Base-by-base conservation (phyloP, 345 rosid species). In the Moricandia arvensis region DNA sequence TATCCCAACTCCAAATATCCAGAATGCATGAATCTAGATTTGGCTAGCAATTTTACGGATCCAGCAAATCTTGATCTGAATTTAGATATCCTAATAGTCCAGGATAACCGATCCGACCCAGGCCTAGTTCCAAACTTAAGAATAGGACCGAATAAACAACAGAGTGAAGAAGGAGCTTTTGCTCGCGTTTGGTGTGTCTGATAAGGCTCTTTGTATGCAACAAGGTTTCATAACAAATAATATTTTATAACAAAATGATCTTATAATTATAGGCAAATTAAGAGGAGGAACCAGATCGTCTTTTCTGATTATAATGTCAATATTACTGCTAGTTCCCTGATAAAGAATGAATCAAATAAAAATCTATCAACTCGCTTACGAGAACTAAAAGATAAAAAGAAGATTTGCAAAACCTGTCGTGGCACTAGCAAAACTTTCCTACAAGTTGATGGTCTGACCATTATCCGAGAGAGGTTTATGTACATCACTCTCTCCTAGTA, bases 361-460 rank as follows among this genome's bases (percentile, higher is more conserved):
- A 60, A 26, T 3, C 73, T 67, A 67, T 21, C 15, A 37, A 68
- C 79, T 58, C 59, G 27, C 30, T 29, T 38, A 53, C 11, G 16
- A 47, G 38, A 59, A 51, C 74, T 63, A 69, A 69, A 35, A 61
- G 29, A 57, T 11, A 15, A 45, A 62, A 62, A 9, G 9, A 38
- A 10, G 30, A 26, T 24, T 67, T 68, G 78, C 63, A 75, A 69
- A 69, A 69, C 75, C 58, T 62, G 71, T 58, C 5, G 41, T 63
- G 75, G 72, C 72, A 77, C 76, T 77, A 69, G 72, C 71, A 77
- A 77, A 77, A 71, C 59, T 76, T 70, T 77, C 80, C 80, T 77
- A 77, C 75, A 69, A 63, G 65, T 62, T 69, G 55, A 49, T 68
- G 18, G 62, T 76, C 75, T 63, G 35, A 76, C 59, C 75, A 11